Evolutionary conservation across 345 rosid species (phyloP), one percentile per base, ranked within the genome.

Genomic region (Eucalyptus sideroxylon): DNA sequence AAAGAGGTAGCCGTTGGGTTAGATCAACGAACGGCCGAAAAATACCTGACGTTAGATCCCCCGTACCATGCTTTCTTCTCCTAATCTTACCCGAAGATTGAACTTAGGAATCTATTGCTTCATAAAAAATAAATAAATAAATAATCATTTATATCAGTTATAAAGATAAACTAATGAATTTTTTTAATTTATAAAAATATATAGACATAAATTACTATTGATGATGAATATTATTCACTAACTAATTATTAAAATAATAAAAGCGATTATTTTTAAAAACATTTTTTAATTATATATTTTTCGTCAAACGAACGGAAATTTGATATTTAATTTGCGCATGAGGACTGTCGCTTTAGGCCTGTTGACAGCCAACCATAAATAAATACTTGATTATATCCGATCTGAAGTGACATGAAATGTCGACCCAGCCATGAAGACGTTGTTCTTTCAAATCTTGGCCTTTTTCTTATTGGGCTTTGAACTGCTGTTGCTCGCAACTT

Each of bases 141-240:
- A 53, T 8, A 4, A 53, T 3, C 5, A 53, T 8, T 53, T 53
- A 53, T 19, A 8, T 53, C 0, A 0, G 0, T 21, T 3, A 53
- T 8, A 53, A 19, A 19, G 0, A 53, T 53, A 53, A 53, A 19
- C 2, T 0, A 21, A 0, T 53, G 59, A 53, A 53, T 1, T 3
- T 53, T 17, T 51, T 17, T 40, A 4, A 40, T 53, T 53, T 19
- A 19, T 0, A 1, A 53, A 53, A 53, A 19, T 21, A 53, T 53
- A 2, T 53, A 19, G 0, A 53, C 0, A 53, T 21, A 53, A 53
- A 21, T 19, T 8, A 53, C 11, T 8, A 2, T 53, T 53, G 26
- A 53, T 8, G 59, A 53, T 8, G 5, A 53, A 53, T 10, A 53
- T 0, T 8, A 21, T 53, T 53, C 59, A 53, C 1, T 21, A 53